Conservation (phyloP, 2,329 filamentous ascomycete genomes). For the Trichoderma lentiforme region DNA sequence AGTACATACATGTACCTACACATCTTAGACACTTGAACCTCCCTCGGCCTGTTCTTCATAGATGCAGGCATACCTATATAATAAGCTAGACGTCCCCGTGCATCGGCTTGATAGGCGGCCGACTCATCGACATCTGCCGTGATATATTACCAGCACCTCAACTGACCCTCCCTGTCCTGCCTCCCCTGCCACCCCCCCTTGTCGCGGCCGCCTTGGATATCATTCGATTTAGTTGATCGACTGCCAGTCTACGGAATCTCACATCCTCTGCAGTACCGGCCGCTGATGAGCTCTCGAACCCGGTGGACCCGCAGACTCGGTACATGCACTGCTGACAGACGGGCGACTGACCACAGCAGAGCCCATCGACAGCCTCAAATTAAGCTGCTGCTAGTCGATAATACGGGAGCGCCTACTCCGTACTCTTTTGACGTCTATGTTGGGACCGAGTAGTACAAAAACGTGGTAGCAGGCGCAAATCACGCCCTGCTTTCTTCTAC, state of each 20-base stretch:
- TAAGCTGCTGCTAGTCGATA: background rate
- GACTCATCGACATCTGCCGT: slow-evolving; percentile 10
- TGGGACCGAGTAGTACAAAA: background rate
- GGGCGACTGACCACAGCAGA: slow-evolving; percentile 18
- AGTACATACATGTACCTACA: background rate
- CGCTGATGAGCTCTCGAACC: background rate
- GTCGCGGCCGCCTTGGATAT: background rate
- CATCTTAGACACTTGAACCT: background rate
- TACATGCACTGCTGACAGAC: slow-evolving; percentile 17
- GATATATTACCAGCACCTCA: slow-evolving; percentile 4
- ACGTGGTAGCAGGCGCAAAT: slow-evolving; percentile 1
- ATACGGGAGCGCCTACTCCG: background rate
- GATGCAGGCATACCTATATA: background rate
- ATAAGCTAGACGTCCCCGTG: slow-evolving; percentile 5
- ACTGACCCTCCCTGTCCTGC: background rate
- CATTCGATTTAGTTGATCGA: slow-evolving; percentile 10
- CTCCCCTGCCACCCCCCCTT: background rate
- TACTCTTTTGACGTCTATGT: background rate
- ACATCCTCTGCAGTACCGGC: slow-evolving; percentile 1
- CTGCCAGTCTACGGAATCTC: background rate
- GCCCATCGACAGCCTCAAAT: slow-evolving; percentile 14
- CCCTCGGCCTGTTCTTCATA: background rate
- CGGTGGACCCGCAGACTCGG: slow-evolving; percentile 14
- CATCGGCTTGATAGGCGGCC: slow-evolving; percentile 1
- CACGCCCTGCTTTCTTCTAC: background rate